A percentile compares a stretch with the other conserved stretches of the same genome.
Conservation (phyloP, 2,329 filamentous ascomycete genomes). For the Westerdykella sp. region DNA sequence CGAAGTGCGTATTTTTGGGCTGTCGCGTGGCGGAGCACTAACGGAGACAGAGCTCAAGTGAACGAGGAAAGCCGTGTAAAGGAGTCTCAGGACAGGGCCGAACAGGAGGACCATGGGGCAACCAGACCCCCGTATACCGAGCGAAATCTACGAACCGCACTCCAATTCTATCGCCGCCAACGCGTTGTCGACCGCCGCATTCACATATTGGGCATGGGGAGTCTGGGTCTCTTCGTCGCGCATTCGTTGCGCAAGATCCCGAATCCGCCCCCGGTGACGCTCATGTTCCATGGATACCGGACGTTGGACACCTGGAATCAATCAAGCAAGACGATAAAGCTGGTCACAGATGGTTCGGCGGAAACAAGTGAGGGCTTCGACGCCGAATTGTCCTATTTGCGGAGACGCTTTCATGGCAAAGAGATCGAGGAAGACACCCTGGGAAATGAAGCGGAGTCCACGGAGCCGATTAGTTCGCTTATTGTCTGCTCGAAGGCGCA, state of each 20-base stretch:
- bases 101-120: neutral
- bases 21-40: neutral
- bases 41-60: constrained; percentile 6
- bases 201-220: constrained; percentile 74
- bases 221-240: constrained; percentile 73
- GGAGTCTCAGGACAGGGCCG: constrained; percentile 9
- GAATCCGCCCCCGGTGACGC: constrained; percentile 64
- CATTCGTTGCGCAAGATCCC: constrained; percentile 59
- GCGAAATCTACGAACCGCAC: constrained; percentile 7
- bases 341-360: constrained; percentile 42
- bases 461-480: constrained; percentile 60
- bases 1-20: constrained; percentile 5
- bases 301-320: constrained; percentile 44
- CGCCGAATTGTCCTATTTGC: constrained; percentile 38
- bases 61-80: constrained; percentile 7
- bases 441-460: constrained; percentile 21
- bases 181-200: constrained; percentile 26
- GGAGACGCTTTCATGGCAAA: constrained; percentile 35
- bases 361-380: constrained; percentile 40
- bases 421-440: constrained; percentile 13
- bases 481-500: constrained; percentile 73
- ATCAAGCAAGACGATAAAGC: constrained; percentile 39
- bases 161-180: constrained; percentile 30
- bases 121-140: neutral
- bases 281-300: constrained; percentile 62